Percentiles rank a stretch among this genome's conserved stretches.
These are phyloP conservation scores for Zalerion maritima DNA, from an alignment of 495 filamentous ascomycete species.

Conservation along the genomic window DNA sequence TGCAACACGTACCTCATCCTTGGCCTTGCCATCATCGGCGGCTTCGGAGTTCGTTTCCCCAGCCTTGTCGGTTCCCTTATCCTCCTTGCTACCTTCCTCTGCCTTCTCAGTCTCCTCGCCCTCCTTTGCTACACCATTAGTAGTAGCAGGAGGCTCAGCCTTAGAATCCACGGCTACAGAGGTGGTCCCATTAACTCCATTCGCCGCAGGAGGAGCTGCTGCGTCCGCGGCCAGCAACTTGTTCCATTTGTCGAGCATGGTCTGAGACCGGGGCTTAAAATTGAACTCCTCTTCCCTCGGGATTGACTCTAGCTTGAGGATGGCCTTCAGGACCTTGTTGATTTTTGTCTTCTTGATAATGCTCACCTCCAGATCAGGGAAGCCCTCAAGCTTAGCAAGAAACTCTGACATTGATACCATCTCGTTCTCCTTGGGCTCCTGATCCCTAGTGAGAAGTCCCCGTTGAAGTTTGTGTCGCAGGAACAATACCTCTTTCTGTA, in stretches of 20 bases:
- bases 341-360: conserved; percentile 83
- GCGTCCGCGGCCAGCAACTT: conserved; percentile 48
- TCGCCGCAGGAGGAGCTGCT: conserved; percentile 21
- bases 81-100: conserved; percentile 16
- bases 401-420: conserved; percentile 73
- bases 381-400: conserved; percentile 63
- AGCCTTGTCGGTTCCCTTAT: conserved; percentile 14
- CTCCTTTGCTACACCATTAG: conserved; percentile 40
- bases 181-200: conserved; percentile 29
- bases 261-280: conserved; percentile 65
- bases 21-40: conserved; percentile 5
- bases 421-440: conserved; percentile 71
- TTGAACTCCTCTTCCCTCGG: conserved; percentile 73
- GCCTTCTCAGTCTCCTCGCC: conserved; percentile 29
- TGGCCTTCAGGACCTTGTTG: conserved; percentile 84
- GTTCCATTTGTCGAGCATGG: conserved; percentile 69
- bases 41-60: conserved; percentile 10
- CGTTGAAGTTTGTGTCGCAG: conserved; percentile 83
- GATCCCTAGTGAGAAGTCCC: conserved; percentile 70
- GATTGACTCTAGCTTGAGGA: conserved; percentile 68
- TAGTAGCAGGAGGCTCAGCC: conserved; percentile 22
- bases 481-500: conserved; percentile 58
- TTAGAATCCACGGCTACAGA: conserved; percentile 19
- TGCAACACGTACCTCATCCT: conserved; percentile 16
- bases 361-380: conserved; percentile 64